These are phyloP conservation scores for Didymella exigua DNA, from an alignment of 2,329 filamentous ascomycete genomes.

Conservation along the genomic window DNA sequence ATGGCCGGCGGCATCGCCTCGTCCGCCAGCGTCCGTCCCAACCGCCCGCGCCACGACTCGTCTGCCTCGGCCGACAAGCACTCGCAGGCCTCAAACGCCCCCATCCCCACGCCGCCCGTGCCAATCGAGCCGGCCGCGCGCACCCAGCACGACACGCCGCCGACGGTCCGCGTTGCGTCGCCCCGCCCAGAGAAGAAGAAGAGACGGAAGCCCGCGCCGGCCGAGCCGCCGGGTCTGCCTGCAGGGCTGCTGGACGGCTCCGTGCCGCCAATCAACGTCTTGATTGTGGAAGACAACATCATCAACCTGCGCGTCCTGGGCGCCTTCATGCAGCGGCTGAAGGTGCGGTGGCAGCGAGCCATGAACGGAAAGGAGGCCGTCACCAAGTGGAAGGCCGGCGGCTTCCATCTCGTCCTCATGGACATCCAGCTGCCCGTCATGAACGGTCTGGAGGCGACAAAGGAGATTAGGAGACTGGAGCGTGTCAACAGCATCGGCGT, in stretches of 20 bases:
- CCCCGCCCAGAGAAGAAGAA: constrained; percentile 57
- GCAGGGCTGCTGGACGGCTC: constrained; percentile 72
- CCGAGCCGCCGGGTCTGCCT: constrained; percentile 52
- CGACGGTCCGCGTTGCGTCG: constrained; percentile 57
- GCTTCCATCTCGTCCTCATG: constrained; percentile 97
- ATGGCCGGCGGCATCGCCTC: constrained; percentile 50
- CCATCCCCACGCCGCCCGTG: constrained; percentile 61
- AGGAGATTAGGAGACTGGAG: constrained; percentile 90
- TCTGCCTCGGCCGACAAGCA: constrained; percentile 53
- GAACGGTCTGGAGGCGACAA: constrained; percentile 92
- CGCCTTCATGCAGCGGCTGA: constrained; percentile 92
- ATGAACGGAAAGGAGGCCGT: constrained; percentile 95
- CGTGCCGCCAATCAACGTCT: constrained; percentile 93
- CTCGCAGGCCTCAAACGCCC: constrained; percentile 52
- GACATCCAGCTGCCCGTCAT: constrained; percentile 97
- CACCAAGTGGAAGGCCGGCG: constrained; percentile 87
- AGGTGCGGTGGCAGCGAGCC: constrained; percentile 96
- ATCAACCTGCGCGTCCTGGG: constrained; percentile 95
- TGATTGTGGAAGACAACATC: constrained; percentile 98
- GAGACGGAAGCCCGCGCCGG: constrained; percentile 51
- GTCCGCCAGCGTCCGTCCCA: constrained; percentile 43
- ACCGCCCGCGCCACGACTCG: constrained; percentile 48
- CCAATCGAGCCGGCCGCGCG: constrained; percentile 52
- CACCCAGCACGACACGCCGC: constrained; percentile 48
- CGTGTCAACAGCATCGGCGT: constrained; percentile 91